These are phyloP conservation scores for Penicillium paradoxum DNA, from an alignment of 495 filamentous ascomycete species.

Conservation along the genomic window DNA sequence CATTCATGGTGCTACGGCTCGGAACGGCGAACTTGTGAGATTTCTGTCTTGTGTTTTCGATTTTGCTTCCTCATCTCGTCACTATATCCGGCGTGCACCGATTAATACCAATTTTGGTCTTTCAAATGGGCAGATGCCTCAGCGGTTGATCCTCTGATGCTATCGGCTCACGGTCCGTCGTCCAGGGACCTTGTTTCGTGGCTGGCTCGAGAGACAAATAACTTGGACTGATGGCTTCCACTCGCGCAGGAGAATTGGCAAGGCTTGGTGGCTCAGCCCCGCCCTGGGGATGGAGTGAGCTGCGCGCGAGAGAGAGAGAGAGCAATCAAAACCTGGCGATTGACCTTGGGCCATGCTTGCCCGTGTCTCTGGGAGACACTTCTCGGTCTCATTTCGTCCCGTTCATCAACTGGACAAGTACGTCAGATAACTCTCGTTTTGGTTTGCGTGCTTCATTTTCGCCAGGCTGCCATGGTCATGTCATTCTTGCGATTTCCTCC, in stretches of 20 bases:
- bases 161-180: not conserved
- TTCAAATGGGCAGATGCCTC: conserved; percentile 9
- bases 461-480: conserved; percentile 6
- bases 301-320: not conserved
- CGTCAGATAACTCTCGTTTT: not conserved
- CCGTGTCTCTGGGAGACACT: not conserved
- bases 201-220: not conserved
- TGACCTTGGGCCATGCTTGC: not conserved
- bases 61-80: conserved; percentile 22
- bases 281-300: not conserved
- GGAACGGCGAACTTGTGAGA: conserved; percentile 39
- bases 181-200: not conserved
- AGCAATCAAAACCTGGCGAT: not conserved
- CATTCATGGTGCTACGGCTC: conserved; percentile 45
- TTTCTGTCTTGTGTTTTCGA: conserved; percentile 24
- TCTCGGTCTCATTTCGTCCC: not conserved
- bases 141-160: not conserved
- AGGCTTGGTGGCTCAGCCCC: not conserved
- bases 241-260: not conserved
- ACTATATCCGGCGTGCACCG: conserved; percentile 32
- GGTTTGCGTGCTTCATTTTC: conserved; percentile 7
- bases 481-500: conserved; percentile 3
- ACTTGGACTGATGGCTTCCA: not conserved
- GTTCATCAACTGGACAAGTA: conserved; percentile 7
- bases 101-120: conserved; percentile 37